These are phyloP conservation scores for Colletotrichum kahawae DNA, from an alignment of 2,329 filamentous ascomycete genomes.

Conservation along the genomic window DNA sequence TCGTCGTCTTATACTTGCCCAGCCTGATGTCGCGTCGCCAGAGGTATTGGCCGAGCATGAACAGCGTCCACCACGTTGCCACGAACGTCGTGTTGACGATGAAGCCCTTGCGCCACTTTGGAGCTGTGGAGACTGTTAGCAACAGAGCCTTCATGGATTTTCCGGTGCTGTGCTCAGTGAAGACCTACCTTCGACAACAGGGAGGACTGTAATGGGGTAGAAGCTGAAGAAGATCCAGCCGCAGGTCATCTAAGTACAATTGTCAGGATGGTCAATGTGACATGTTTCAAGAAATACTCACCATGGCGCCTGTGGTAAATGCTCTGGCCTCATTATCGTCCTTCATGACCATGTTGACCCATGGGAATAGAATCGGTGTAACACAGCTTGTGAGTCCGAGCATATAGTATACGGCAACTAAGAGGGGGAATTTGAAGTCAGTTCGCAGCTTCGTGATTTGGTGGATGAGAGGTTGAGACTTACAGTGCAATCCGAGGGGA, in stretches of 20 bases:
- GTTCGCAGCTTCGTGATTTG: not conserved
- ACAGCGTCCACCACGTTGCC: not conserved
- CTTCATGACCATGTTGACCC: constrained; percentile 22
- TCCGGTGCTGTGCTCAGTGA: not conserved
- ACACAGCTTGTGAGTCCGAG: constrained; percentile 22
- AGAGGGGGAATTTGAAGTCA: not conserved
- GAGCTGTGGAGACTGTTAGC: not conserved
- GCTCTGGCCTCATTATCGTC: constrained; percentile 20
- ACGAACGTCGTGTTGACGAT: constrained; percentile 20
- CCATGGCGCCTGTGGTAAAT: constrained; percentile 25
- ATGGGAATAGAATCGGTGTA: constrained; percentile 23
- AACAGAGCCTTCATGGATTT: rapidly evolving
- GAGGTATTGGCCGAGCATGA: not conserved
- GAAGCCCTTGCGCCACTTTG: constrained; percentile 21
- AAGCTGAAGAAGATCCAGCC: constrained; percentile 22
- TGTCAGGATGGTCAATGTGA: not conserved
- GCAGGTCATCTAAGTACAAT: constrained; percentile 1
- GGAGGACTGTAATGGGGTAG: constrained; percentile 22
- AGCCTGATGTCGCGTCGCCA: not conserved
- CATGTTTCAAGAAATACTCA: not conserved
- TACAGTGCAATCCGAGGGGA: constrained; percentile 19
- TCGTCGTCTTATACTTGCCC: not conserved
- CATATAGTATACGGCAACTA: constrained; percentile 20
- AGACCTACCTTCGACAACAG: constrained; percentile 7
- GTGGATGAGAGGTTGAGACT: not conserved